Base-by-base conservation (phyloP, 129 eudicot genomes). In the Helianthus tuberosus region DNA sequence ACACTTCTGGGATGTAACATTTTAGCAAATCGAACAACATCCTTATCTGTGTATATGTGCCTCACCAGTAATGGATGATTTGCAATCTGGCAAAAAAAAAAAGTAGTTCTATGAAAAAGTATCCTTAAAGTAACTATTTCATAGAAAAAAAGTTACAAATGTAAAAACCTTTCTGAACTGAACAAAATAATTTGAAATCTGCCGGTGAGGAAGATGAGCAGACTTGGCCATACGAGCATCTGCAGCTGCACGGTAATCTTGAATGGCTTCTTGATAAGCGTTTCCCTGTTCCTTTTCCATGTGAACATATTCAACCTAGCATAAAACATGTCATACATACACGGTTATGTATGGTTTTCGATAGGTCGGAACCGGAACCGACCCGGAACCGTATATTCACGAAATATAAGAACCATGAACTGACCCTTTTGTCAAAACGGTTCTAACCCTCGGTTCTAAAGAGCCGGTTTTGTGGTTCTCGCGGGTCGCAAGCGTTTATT, bases 51-150 rank as follows among this genome's bases (percentile, higher is more conserved):
- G 85, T 91, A 95, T 15, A 86, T 85, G 11, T 97, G 97, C 75
- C 99, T 91, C 83, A 95, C 92, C 69, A 95, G 76, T 80, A 95
- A 79, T 9, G 99, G 99, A 84, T 95, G 99, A 80, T 95, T 95
- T 77, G 99, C 99, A 79, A 95, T 95, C 99, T 95, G 91, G 73
- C 63, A 46, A 11, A 49, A 17, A 63, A 29, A 32, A 29, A 12
- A 4, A n/a, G 29, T 11, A 5, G 66, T 61, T 2, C 8, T 2
- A 15, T 29, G 5, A 61, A 8, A 27, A 61, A 29, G 36, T 29
- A 32, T 61, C 10, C 13, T 32, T 32, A 9, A 61, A 5, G 43
- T 13, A 60, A 32, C 66, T 11, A 61, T 32, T 61, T 27, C 32
- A 29, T 61, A 61, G 3, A n/a, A 12, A 61, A 5, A 10, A 61